Conservation (phyloP, 306 rosid genomes). For the Pyrus betulifolia region DNA sequence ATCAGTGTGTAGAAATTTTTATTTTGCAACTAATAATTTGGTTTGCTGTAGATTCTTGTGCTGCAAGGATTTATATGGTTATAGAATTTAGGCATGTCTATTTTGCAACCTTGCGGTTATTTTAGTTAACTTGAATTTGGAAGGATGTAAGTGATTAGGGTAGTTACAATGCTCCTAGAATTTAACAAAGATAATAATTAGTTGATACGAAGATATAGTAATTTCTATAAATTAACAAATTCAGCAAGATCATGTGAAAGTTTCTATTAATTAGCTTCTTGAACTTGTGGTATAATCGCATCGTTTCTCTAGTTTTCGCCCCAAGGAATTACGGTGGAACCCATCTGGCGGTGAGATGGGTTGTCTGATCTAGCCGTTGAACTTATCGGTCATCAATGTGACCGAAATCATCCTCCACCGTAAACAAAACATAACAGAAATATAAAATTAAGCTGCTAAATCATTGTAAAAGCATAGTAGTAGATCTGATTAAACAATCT, state of each 20-base stretch:
- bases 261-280: too few relatives aligned
- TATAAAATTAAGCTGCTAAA: too few relatives aligned
- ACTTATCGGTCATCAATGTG: background rate
- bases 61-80: background rate
- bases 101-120: background rate
- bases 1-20: background rate
- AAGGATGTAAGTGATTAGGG: conserved; percentile 14
- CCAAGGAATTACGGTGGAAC: too few relatives aligned
- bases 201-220: background rate
- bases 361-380: too few relatives aligned
- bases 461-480: too few relatives aligned
- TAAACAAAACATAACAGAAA: too few relatives aligned
- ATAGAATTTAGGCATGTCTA: conserved; percentile 5
- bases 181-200: background rate
- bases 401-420: background rate
- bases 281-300: too few relatives aligned
- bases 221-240: background rate
- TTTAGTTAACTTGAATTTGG: conserved; percentile 1
- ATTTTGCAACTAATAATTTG: background rate
- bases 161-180: conserved; percentile 3
- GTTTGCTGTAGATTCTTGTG: background rate
- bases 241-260: background rate
- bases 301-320: too few relatives aligned
- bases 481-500: too few relatives aligned
- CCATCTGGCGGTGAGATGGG: too few relatives aligned